Conservation (phyloP, 2,329 filamentous ascomycete genomes). For the Curvularia sp. region DNA sequence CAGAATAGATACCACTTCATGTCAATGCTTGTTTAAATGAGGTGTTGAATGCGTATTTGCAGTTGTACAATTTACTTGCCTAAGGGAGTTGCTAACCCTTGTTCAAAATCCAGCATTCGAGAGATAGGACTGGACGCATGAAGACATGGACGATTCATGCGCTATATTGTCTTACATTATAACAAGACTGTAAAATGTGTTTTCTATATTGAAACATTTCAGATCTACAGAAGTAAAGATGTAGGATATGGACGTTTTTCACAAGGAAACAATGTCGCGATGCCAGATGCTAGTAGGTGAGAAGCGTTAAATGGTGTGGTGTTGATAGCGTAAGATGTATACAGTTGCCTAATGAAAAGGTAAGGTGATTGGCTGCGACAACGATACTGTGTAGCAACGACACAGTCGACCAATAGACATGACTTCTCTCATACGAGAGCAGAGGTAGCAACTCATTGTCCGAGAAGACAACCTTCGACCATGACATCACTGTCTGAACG, state of each 20-base stretch:
- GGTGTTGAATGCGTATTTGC: neutral
- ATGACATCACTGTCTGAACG: neutral
- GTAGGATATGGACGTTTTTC: neutral
- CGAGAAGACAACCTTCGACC: neutral
- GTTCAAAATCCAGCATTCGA: neutral
- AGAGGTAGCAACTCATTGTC: neutral
- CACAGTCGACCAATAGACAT: no score
- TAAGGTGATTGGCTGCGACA: neutral
- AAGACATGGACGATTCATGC: neutral
- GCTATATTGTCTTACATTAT: no score
- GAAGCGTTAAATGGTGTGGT: no score
- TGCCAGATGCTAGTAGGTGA: neutral
- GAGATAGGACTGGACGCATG: neutral
- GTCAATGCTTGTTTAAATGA: neutral
- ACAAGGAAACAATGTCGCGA: neutral
- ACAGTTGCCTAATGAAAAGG: no score
- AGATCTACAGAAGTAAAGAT: no score
- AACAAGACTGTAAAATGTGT: neutral
- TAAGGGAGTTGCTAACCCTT: neutral
- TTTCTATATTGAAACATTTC: neutral
- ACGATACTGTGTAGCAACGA: neutral
- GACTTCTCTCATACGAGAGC: neutral
- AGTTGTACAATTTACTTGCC: neutral
- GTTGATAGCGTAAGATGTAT: no score
- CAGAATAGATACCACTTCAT: neutral